Evolutionary conservation across 108 stramenopile genomes (phyloP).

Genomic region (Fistulifera pelliculosa): DNA sequence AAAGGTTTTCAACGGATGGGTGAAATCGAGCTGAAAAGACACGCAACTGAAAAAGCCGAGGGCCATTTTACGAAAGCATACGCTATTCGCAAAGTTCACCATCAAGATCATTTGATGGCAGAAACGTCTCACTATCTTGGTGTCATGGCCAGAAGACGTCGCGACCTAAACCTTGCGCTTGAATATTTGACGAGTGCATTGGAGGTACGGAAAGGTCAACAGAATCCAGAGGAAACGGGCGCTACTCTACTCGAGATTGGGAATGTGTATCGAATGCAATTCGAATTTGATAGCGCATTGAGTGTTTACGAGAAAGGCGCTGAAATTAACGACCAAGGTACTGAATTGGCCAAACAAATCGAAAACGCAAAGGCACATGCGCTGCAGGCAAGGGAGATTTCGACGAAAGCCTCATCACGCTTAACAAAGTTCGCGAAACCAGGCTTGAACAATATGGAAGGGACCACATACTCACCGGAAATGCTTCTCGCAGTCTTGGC

Average conservation of each 20-base stretch:
- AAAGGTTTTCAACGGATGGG: slow-evolving; percentile 37
- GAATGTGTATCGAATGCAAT: slow-evolving; percentile 37
- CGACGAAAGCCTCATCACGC: slow-evolving; percentile 1
- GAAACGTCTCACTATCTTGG: slow-evolving; percentile 41
- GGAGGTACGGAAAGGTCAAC: slow-evolving; percentile 29
- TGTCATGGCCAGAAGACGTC: slow-evolving; percentile 23
- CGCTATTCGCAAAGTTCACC: slow-evolving; percentile 29
- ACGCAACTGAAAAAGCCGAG: slow-evolving; percentile 31
- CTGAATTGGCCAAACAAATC: slow-evolving; percentile 10
- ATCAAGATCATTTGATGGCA: slow-evolving; percentile 34
- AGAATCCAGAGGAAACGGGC: slow-evolving; percentile 28
- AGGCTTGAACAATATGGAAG: slow-evolving; percentile 13
- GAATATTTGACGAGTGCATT: slow-evolving; percentile 34
- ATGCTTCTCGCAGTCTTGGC: slow-evolving; percentile 17
- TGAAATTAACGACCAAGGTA: slow-evolving; percentile 14
- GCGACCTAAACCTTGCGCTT: slow-evolving; percentile 24
- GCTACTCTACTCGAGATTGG: slow-evolving; percentile 47
- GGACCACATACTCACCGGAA: slow-evolving; percentile 14
- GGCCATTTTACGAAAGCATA: slow-evolving; percentile 30
- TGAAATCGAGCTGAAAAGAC: slow-evolving; percentile 17
- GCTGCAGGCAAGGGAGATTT: not conserved
- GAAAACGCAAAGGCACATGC: slow-evolving; percentile 21
- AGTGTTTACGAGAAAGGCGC: slow-evolving; percentile 37
- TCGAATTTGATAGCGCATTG: slow-evolving; percentile 27
- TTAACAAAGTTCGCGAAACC: slow-evolving; percentile 3